Conservation (phyloP, 345 rosid species). For the Bruguiera sexangula region DNA sequence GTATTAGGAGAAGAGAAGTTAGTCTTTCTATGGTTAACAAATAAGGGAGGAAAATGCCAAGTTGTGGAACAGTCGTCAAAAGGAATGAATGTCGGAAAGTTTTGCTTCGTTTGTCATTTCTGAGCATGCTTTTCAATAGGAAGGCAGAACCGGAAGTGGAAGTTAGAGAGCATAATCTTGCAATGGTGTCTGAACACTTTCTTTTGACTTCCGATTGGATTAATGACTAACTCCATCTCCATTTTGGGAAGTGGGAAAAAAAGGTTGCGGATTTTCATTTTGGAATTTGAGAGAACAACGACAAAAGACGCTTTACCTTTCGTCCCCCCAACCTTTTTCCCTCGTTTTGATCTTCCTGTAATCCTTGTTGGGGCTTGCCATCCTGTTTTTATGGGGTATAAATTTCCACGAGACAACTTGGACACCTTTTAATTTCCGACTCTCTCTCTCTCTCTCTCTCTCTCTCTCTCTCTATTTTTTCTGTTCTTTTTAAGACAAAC, state of each 20-base stretch:
- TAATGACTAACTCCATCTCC: conserved; percentile 3
- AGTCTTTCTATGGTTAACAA: neutral
- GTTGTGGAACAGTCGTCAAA: conserved; percentile 14
- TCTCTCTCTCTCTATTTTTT: no score
- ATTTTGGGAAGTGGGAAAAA: neutral
- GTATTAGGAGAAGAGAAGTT: no score
- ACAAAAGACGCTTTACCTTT: neutral
- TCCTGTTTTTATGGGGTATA: conserved; percentile 7
- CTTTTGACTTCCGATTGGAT: conserved; percentile 37
- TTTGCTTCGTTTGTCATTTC: neutral
- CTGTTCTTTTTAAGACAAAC: no score
- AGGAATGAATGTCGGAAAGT: conserved; percentile 21
- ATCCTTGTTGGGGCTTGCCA: conserved; percentile 29
- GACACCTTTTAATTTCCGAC: no score
- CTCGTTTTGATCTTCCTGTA: neutral
- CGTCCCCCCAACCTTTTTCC: conserved; percentile 9
- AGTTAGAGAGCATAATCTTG: conserved; percentile 25
- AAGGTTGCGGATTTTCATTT: neutral
- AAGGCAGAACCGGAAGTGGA: conserved; percentile 7
- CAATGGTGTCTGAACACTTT: conserved; percentile 16
- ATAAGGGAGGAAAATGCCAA: conserved; percentile 17
- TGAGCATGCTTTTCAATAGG: neutral
- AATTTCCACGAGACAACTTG: conserved; percentile 1
- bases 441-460: no score
- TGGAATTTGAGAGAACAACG: conserved; percentile 5